Evolutionary conservation across 2,329 filamentous ascomycete species (phyloP), one percentile per base, ranked within the genome.

Genomic region (Hypoxylon sp.): DNA sequence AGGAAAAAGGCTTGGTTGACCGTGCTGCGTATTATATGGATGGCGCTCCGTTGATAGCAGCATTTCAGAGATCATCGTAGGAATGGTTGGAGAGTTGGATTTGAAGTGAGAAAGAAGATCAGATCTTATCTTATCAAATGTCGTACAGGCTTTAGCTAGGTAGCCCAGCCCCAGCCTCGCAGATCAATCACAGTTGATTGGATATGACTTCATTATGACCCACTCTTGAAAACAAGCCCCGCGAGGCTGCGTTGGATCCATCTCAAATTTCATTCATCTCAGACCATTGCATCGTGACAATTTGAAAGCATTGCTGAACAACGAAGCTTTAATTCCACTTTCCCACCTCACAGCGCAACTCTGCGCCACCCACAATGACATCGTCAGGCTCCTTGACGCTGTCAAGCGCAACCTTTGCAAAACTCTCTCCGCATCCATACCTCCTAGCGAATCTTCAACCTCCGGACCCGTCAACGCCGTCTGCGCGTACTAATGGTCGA

Each of bases 351-450:
- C 17, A 32, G 25, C 19, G 10, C 6, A 23, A 9, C 5, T 30
- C 41, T 23, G 1, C 1, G 28, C 28, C 25, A 52, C 2, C 19
- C 46, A 70, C 43, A 0, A 81, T 81, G 80, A 76, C 79, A n/a
- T 61, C 78, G 1, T 71, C 79, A n/a, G 75, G 76, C 43, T 83
- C 83, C 58, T 80, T 87, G 60, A 81, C 85, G 48, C 82, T 79
- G 36, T 75, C 90, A 68, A 80, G 91, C 75, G 83, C 91, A 73
- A 90, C 93, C 74, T 97, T 97, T 80, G 93, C 94, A 64, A 94
- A 94, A 76, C 90, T 98, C 77, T 93, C 93, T 36, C 94, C 96
- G 4, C 91, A 93, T 73, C 91, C 93, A 7, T 98, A 93, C 82
- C 90, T 98, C 68, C 91, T 97, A 77, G 93, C 94, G 57, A 96